These are phyloP conservation scores for Escallonia rubra DNA, from an alignment of 129 eudicot species.

Conservation along the genomic window DNA sequence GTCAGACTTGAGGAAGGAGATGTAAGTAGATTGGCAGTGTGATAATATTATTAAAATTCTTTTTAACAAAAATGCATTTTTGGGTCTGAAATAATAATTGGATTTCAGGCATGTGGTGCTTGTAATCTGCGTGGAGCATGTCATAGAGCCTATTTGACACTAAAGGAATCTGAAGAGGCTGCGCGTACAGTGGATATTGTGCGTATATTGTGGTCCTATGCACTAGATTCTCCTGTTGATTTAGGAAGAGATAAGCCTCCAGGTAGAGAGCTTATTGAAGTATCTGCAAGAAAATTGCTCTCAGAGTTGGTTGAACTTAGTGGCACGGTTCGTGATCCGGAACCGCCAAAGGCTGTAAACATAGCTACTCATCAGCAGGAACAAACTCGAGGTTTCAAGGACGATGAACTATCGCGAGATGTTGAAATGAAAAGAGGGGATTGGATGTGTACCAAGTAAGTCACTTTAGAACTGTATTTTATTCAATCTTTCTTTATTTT, in stretches of 20 bases:
- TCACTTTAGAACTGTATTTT: neutral
- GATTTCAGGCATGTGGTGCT: slow-evolving; percentile 63
- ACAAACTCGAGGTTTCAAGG: slow-evolving; percentile 13
- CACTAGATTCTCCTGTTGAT: slow-evolving; percentile 69
- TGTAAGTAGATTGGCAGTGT: slow-evolving; percentile 32
- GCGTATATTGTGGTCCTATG: slow-evolving; percentile 64
- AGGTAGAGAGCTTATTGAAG: slow-evolving; percentile 48
- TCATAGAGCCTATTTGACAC: slow-evolving; percentile 68
- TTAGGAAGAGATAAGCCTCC: slow-evolving; percentile 39
- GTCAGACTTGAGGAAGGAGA: slow-evolving; percentile 76
- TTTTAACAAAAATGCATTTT: neutral
- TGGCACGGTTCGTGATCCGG: slow-evolving; percentile 50
- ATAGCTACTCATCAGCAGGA: slow-evolving; percentile 27
- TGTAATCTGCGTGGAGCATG: slow-evolving; percentile 81
- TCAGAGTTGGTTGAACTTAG: slow-evolving; percentile 66
- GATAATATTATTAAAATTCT: too few species aligned
- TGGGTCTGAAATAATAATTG: neutral
- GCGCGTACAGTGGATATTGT: slow-evolving; percentile 83
- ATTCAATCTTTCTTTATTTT: too few species aligned
- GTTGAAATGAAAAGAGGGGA: slow-evolving; percentile 74
- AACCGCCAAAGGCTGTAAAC: slow-evolving; percentile 35
- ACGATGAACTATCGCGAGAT: slow-evolving; percentile 23
- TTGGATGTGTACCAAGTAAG: slow-evolving; percentile 84
- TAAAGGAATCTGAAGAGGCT: slow-evolving; percentile 51
- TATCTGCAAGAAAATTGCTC: slow-evolving; percentile 72